Percentiles rank a stretch among this genome's conserved stretches.
These are phyloP conservation scores for Globisporangium takayamanum DNA, from an alignment of 352 stramenopile genomes.

Conservation along the genomic window DNA sequence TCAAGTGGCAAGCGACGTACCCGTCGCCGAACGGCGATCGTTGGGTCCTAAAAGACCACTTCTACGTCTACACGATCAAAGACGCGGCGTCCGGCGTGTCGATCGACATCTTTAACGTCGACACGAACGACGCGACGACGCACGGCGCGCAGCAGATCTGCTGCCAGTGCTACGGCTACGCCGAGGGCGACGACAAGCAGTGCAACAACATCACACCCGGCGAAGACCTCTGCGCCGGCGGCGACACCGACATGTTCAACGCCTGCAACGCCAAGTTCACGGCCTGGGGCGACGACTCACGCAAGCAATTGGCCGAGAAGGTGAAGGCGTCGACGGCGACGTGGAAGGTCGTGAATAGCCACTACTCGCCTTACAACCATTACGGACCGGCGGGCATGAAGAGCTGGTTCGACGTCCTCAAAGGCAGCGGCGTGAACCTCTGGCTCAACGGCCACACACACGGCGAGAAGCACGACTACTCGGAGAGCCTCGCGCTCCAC, in stretches of 20 bases:
- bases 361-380: slow-evolving; percentile 77
- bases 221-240: slow-evolving; percentile 45
- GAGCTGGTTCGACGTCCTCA: slow-evolving; percentile 54
- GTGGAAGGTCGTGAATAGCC: slow-evolving; percentile 84
- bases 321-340: slow-evolving; percentile 55
- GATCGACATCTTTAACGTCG: slow-evolving; percentile 84
- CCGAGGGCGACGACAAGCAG: slow-evolving; percentile 30
- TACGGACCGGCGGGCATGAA: slow-evolving; percentile 49
- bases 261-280: slow-evolving; percentile 59
- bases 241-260: slow-evolving; percentile 45
- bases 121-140: slow-evolving; percentile 68
- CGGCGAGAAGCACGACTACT: slow-evolving; percentile 72
- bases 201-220: slow-evolving; percentile 50
- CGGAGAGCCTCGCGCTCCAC: slow-evolving; percentile 32
- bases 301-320: slow-evolving; percentile 40
- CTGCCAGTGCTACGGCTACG: slow-evolving; percentile 82
- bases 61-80: slow-evolving; percentile 68
- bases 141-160: slow-evolving; percentile 72
- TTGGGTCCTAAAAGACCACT: slow-evolving; percentile 79
- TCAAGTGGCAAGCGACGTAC: slow-evolving; percentile 50
- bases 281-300: slow-evolving; percentile 62
- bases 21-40: slow-evolving; percentile 72
- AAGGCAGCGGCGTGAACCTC: slow-evolving; percentile 45
- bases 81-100: slow-evolving; percentile 49
- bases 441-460: slow-evolving; percentile 76